Conservation (phyloP, 78 protist species). For the Cavenderia fasciculata region DNA sequence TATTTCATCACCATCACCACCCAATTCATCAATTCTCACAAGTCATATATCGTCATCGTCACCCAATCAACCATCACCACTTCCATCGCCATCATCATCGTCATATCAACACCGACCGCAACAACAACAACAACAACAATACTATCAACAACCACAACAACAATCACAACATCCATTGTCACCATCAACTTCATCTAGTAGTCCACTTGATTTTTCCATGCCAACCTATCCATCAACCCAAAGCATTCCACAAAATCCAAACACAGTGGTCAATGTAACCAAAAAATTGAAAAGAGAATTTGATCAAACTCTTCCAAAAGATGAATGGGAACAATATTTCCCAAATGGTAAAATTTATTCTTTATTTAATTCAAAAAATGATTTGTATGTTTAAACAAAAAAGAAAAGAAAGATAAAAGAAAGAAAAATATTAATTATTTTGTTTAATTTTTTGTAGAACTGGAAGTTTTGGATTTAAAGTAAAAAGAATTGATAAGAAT, state of each 20-base stretch:
- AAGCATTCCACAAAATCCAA: not conserved
- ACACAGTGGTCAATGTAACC: not conserved
- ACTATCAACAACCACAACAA: not conserved
- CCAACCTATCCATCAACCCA: not conserved
- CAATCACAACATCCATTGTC: slow-evolving; percentile 4
- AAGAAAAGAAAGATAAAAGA: not conserved
- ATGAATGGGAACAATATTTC: slow-evolving; percentile 58
- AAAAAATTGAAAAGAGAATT: slow-evolving; percentile 37
- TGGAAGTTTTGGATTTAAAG: slow-evolving; percentile 48
- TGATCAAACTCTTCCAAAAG: slow-evolving; percentile 38
- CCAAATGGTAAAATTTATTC: slow-evolving; percentile 16
- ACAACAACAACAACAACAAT: not conserved
- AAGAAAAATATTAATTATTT: not conserved
- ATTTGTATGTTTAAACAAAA: slow-evolving; percentile 12
- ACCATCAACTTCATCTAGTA: not conserved
- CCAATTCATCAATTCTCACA: not conserved
- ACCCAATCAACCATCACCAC: slow-evolving; percentile 7
- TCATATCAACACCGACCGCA: not conserved
- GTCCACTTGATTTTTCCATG: not conserved
- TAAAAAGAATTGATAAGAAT: slow-evolving; percentile 74
- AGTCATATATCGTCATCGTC: not conserved
- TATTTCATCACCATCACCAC: slow-evolving; percentile 26
- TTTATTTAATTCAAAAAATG: slow-evolving; percentile 18
- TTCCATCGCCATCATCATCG: slow-evolving; percentile 9
- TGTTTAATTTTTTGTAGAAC: slow-evolving; percentile 8